Percentiles rank a stretch among this genome's conserved stretches.
Conservation (phyloP, 306 rosid species). For the Castanea crenata region DNA sequence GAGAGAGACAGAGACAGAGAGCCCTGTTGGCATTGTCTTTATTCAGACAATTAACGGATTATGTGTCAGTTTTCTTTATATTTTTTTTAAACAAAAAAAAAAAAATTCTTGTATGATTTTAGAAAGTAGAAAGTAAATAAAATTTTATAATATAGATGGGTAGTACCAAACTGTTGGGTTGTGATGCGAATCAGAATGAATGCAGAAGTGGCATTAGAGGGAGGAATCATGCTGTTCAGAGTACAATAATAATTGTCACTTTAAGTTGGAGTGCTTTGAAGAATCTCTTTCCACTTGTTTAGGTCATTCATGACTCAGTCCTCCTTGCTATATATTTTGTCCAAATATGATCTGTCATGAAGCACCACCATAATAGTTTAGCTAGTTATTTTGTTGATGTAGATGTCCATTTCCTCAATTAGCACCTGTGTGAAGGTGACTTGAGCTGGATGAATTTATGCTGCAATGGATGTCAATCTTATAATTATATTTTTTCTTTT, state of each 20-base stretch:
- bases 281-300: slow-evolving; percentile 47
- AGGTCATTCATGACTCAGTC: not conserved
- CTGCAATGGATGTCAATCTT: not conserved
- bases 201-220: slow-evolving; percentile 24
- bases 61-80: too few species aligned
- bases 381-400: not conserved
- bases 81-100: too few species aligned
- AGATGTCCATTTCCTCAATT: too few species aligned
- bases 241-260: slow-evolving; percentile 18
- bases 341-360: slow-evolving; percentile 36
- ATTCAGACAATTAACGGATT: too few species aligned
- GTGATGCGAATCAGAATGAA: slow-evolving; percentile 23
- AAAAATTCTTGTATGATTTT: too few species aligned
- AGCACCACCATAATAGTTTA: slow-evolving; percentile 21
- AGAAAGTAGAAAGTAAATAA: not conserved
- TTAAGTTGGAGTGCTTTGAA: slow-evolving; percentile 37
- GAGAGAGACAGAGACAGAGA: not conserved
- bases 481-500: not conserved
- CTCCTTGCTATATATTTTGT: slow-evolving; percentile 15
- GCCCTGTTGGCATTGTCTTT: too few species aligned
- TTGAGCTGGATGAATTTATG: not conserved
- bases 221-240: slow-evolving; percentile 31
- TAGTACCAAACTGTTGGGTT: slow-evolving; percentile 8
- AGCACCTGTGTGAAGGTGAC: not conserved
- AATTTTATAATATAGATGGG: not conserved